Conservation (phyloP, 768 basidiomycete species). For the Lactifluus hygrophoroides region DNA sequence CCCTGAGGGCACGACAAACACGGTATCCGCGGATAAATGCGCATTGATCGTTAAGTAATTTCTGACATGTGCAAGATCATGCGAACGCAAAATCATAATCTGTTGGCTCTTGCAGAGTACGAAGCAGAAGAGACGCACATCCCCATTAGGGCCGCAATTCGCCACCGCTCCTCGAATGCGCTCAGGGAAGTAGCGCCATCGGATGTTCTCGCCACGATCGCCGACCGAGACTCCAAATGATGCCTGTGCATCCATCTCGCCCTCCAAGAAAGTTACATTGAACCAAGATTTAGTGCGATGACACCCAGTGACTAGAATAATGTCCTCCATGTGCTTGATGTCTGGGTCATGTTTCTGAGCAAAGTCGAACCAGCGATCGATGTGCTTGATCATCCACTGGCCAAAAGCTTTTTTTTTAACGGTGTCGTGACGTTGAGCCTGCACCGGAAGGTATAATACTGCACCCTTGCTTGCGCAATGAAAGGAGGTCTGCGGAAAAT, state of each 20-base stretch:
- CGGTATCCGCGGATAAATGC: not conserved
- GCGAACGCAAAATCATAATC: not conserved
- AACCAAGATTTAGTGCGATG: not conserved
- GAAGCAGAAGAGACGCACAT: not conserved
- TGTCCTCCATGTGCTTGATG: not conserved
- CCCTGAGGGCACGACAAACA: not conserved
- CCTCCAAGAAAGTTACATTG: not conserved
- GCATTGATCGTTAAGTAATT: not conserved
- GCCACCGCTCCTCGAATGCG: not conserved
- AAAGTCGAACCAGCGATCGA: not conserved
- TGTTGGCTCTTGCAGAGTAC: too few relatives aligned
- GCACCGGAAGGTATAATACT: not conserved
- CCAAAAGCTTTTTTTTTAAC: not conserved
- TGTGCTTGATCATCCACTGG: not conserved
- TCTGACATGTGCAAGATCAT: not conserved
- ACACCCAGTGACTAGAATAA: not conserved
- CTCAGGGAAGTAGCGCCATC: not conserved
- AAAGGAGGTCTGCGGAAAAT: not conserved
- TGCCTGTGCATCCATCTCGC: not conserved
- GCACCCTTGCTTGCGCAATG: not conserved
- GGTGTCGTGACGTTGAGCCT: not conserved
- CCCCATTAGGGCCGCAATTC: not conserved
- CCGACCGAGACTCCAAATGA: not conserved
- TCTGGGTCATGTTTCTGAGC: not conserved
- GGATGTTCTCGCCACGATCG: not conserved